Evolutionary conservation across 2,329 filamentous ascomycete genomes (phyloP), one percentile per base, ranked within the genome.

Genomic region (Hypomyces rosellus): DNA sequence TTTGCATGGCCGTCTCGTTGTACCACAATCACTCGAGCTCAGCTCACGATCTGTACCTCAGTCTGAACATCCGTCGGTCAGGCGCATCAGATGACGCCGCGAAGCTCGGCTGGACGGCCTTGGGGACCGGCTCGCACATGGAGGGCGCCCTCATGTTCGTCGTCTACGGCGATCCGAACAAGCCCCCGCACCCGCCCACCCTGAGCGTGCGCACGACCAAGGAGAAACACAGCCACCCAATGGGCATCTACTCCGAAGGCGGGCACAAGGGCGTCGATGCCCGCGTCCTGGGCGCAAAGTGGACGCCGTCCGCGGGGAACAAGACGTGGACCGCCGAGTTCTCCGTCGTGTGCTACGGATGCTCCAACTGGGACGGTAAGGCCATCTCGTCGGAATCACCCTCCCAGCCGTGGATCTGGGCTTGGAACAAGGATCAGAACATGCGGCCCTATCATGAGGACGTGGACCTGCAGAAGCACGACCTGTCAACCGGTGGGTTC

Each of bases 401-500:
- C 9, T 58, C 57, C 4, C 59, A 61, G 53, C 57, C 60, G 16
- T 58, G 59, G 56, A 55, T 62, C 45, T 62, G 60, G 60, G 58
- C 58, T 5, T 60, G 56, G 58, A 61, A 62, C 34, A 25, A 45
- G 15, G 50, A 45, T 12, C 60, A 62, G 41, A 52, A 54, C 47
- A 54, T 61, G 37, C 49, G 48, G 11, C 38, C 51, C 33, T 61
- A 50, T 34, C 15, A 54, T 1, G 41, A 48, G 9, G 52, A 59
- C 20, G 47, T 43, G 13, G 41, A 50, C 34, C 49, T 57, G 2
- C 42, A 47, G 5, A 55, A 52, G 50, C 55, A 59, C 48, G 18
- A 52, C 38, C 11, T 54, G 11, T 47, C 42, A 12, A 50, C 53
- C 2, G 50, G 49, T 22, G 54, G 54, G 44, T 57, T 50, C 43